These are phyloP conservation scores for Apostasia shenzhenica DNA, from an alignment of 106 monocot species.

Conservation along the genomic window DNA sequence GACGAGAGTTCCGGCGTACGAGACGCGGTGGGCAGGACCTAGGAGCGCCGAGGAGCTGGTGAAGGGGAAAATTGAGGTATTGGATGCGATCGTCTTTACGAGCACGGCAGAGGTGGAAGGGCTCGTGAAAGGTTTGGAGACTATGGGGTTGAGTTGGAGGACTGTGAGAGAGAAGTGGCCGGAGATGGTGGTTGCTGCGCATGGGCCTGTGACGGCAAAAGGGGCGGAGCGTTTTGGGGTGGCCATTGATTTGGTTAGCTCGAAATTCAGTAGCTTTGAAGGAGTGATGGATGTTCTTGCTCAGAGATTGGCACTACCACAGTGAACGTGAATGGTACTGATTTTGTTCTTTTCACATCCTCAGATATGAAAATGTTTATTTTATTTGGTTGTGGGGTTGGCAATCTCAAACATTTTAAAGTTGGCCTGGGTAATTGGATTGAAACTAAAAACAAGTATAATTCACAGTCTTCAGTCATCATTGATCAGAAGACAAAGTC, in stretches of 20 bases:
- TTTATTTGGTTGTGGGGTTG: no score
- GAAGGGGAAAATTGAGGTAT: neutral
- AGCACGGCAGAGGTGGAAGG: slow-evolving; percentile 65
- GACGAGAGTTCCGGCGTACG: slow-evolving; percentile 36
- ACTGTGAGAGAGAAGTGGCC: slow-evolving; percentile 31
- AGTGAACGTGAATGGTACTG: neutral
- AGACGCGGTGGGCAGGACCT: slow-evolving; percentile 46
- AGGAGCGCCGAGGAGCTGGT: slow-evolving; percentile 28
- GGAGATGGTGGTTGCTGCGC: slow-evolving; percentile 39
- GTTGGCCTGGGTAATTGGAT: no score
- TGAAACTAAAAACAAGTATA: no score
- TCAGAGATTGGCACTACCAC: slow-evolving; percentile 11
- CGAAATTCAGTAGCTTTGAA: slow-evolving; percentile 36
- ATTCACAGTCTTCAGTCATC: no score
- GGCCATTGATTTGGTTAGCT: slow-evolving; percentile 36
- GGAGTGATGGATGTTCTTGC: slow-evolving; percentile 39
- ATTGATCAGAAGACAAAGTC: no score
- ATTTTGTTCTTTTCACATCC: no score
- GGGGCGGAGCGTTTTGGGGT: slow-evolving; percentile 45
- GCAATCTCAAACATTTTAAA: no score
- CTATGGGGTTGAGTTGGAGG: slow-evolving; percentile 33
- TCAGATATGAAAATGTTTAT: no score
- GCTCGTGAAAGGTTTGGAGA: slow-evolving; percentile 34
- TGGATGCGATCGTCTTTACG: slow-evolving; percentile 53
- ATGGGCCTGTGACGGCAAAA: slow-evolving; percentile 50